Evolutionary conservation across 164 flowering plant genomes (phyloP), one percentile per base, ranked within the genome.

Genomic region (Aristolochia fimbriata): DNA sequence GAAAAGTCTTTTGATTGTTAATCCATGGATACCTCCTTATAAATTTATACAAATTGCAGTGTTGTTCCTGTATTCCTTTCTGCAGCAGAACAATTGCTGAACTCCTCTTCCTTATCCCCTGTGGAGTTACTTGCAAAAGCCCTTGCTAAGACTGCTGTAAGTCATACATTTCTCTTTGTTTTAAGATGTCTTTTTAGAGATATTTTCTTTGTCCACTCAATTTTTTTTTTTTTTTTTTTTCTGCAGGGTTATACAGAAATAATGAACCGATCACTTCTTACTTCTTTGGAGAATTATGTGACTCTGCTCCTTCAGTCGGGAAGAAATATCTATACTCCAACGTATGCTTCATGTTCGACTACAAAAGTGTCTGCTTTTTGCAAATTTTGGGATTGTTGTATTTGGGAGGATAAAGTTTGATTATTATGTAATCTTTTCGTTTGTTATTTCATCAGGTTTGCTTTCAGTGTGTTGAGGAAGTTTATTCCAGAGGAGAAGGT

Each of bases 121-220:
- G 86, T 77, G 15, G 99, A 91, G 8, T 68, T 94, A 33, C 88
- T 94, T 61, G 85, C 99, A 2, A 94, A 94, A 73, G 99, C 97
- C 58, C 87, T 93, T 63, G 99, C 99, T 15, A 86, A 86, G 60
- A 80, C 88, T 59, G 78, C 85, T 71, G 99, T 91, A 65, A 73
- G 96, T 75, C 31, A 24, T 51, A 15, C 1, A 15, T 1, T 41
- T 16, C 25, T 52, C n/a, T 55, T 30, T 55, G 7, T 24, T 30
- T 16, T 37, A 31, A 11, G 16, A 56, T 56, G 43, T 27, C 16
- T 14, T 31, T 15, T 31, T 56, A 5, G n/a, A 27, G 43, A 37
- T 37, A n/a, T 37, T 37, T 37, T 7, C 43, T 37, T 37, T 37
- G 43, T 10, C 43, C 37, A 7, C 37, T 31, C 37, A 31, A 31